Base-by-base conservation (phyloP, 345 rosid species). In the Acer saccharum region DNA sequence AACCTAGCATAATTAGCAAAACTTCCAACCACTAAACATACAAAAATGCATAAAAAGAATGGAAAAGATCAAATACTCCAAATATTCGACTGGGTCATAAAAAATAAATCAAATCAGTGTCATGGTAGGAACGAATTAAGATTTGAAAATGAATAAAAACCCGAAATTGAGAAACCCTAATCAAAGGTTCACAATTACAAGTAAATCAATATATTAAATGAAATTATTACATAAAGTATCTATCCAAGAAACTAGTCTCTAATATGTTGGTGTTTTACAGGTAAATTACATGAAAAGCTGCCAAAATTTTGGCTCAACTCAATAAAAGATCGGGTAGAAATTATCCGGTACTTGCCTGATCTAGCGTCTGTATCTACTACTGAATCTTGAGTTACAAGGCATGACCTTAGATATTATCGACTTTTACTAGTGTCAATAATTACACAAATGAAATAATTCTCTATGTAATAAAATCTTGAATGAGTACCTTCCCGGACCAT, bases 371-470 rank as follows among this genome's bases (percentile, higher is more conserved):
- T 32, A 43, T 43, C 67, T 41, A 60, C 67, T 41, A 60, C 52
- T 50, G 32, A 11, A 16, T 11, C 13, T 63, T 44, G 9, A 62
- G 44, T 46, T 21, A 27, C 25, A 50, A 23, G 52, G 44, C 35
- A 20, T 11, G 9, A 14, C 35, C 75, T 57, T 55, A 35, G 57
- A 6, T 4, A n/a, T 25, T 32, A 52, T 35, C 65, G 17, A 46
- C 23, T 71, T 50, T 17, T 20, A 54, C 39, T 54, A 43, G 68
- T 69, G 29, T 5, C 32, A 20, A 32, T 75, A 75, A 75, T 39
- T 18, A 67, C 78, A 76, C 65, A 54, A 66, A 66, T 32, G 57
- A 54, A 55, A 76, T 32, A 65, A 75, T 20, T 66, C 16, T 41
- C 18, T 20, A 5, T 1, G 63, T 25, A 67, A 55, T 48, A 55